Evolutionary conservation across 108 stramenopile genomes (phyloP), one percentile per base, ranked within the genome.

Genomic region (Cyclotella choctawhatcheeana): DNA sequence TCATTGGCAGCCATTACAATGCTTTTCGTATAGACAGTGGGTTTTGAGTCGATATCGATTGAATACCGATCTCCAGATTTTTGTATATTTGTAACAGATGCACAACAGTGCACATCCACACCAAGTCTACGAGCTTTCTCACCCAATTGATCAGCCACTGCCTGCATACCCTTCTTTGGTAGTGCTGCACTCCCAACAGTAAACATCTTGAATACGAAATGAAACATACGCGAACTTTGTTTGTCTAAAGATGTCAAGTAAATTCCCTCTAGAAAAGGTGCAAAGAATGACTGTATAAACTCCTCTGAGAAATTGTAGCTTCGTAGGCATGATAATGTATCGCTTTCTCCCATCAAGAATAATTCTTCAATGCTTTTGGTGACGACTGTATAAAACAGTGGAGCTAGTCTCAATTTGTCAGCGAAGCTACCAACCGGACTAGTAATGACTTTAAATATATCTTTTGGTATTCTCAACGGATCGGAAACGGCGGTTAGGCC

Each of bases 131-230:
- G 10, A 5, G 87, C 91, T 50, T 87, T 82, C 6, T 81, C 67
- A 16, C 40, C 84, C 37, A 95, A 61, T 56, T 93, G 92, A 33
- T 90, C 51, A 0, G 88, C 32, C 5, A 96, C 90, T 14, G 83
- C 72, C 48, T 77, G 79, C 85, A 96, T 96, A 0, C 94, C 94
- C 1, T 85, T 88, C 14, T 27, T 44, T 2, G 94, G 94, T 37
- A 96, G 66, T 20, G 86, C 82, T 0, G 86, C 90, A 44, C 79
- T 74, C 13, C 94, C 92, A 32, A 87, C 76, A 16, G 89, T 82
- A 67, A 92, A 92, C 92, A 93, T 93, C 71, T 92, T 91, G 67
- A 96, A 87, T 0, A 96, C 77, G 64, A 93, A 96, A 59, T 86
- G 85, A 77, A 96, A 92, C 94, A 96, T 96, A 13, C 89, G 73